Base-by-base conservation (phyloP, 257 asterid species). In the Solanum piurae region DNA sequence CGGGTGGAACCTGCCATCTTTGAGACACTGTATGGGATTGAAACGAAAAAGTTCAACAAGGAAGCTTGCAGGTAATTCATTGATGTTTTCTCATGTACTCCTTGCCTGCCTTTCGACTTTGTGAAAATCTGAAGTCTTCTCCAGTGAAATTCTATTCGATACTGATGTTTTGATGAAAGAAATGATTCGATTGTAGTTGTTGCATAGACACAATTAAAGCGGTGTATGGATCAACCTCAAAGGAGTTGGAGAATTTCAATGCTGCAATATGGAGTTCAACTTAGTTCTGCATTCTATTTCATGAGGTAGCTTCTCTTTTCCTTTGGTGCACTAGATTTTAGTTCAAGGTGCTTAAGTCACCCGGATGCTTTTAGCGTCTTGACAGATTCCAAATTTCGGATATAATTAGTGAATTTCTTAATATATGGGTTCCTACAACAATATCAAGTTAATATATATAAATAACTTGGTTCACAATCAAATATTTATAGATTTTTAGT, bases 1-100 rank as follows among this genome's bases (percentile, higher is more conserved):
- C 98, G 99, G 31, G 99, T 95, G 42, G 98, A 94, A 92, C 96
- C 97, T 1, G 95, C 89, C 87, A 69, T 95, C 84, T 96, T 95
- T 55, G 90, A 92, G 69, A 64, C 89, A 37, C 58, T 95, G 23
- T 95, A 95, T 27, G 99, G 98, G 62, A 96, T 94, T 87, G 98
- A 94, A 82, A 90, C 91, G 95, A 94, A 91, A 83, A 94, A 89
- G 42, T 95, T 96, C 92, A 94, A 96, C 92, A 95, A 93, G 92
- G 99, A 95, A 90, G 99, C 98, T 83, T 96, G 99, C 98, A 95
- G 99, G 99, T 95, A 36, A 73, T 85, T 23, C 27, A 34, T 73
- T 23, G 69, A 33, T 62, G 33, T 21, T 85, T 66, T 36, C 31
- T 37, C 20, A 25, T 31, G 1, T 71, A 40, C n/a, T 36, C 52